Evolutionary conservation across 768 basidiomycete species (phyloP).

Genomic region (Strobilomyces echinocephalus): DNA sequence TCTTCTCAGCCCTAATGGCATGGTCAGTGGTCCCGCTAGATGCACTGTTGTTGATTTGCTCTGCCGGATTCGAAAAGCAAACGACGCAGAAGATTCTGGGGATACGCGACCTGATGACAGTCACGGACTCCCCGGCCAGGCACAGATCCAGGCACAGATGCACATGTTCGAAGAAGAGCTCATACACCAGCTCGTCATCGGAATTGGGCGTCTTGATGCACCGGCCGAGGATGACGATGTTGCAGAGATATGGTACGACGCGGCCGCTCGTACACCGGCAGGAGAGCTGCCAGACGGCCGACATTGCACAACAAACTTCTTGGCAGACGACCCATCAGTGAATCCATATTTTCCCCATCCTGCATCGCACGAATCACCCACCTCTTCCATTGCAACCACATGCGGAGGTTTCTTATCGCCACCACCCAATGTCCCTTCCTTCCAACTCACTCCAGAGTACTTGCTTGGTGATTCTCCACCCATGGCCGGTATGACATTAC

Average conservation of each 20-base stretch:
- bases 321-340: constrained; percentile 13
- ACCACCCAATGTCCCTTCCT: constrained; percentile 7
- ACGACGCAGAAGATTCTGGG: constrained; percentile 37
- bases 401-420: constrained; percentile 17
- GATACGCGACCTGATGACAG: constrained; percentile 27
- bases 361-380: constrained; percentile 27
- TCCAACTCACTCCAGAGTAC: constrained; percentile 16
- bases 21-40: constrained; percentile 70
- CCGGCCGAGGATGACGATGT: constrained; percentile 34
- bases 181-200: constrained; percentile 81
- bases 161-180: constrained; percentile 75
- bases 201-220: constrained; percentile 72
- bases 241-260: constrained; percentile 30
- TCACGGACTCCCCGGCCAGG: constrained; percentile 43
- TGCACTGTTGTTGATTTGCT: constrained; percentile 76
- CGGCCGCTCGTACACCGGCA: constrained; percentile 29
- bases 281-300: constrained; percentile 22
- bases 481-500: constrained; percentile 12
- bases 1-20: constrained; percentile 72
- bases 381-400: constrained; percentile 20
- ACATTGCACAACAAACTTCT: constrained; percentile 7
- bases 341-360: constrained; percentile 56
- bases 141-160: constrained; percentile 53
- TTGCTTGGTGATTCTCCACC: constrained; percentile 12
- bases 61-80: constrained; percentile 59